Base-by-base conservation (phyloP, 2,329 filamentous ascomycete species). In the Fusarium hainanense region DNA sequence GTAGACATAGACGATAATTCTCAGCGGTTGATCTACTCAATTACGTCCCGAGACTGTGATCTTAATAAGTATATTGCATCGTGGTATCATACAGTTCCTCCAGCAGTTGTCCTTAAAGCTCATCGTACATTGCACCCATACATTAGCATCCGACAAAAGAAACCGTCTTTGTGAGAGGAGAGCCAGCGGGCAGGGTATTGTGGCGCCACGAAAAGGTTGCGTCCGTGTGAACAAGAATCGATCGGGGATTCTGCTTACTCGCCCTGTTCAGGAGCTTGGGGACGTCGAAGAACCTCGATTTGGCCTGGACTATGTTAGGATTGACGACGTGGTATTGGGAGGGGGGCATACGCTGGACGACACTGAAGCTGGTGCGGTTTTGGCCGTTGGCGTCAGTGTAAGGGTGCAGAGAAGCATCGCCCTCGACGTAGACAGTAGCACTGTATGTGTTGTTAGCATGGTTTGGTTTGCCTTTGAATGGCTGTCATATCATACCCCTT, bases 381-480 rank as follows among this genome's bases (percentile, higher is more conserved):
- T 90, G 90, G 78, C 93, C 93, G 48, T 96, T 92, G 60, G 83
- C 78, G 73, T 92, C 90, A 72, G 91, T 87, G 78, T 89, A 95
- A 46, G 80, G 83, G 73, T 82, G 85, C 82, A 95, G 89, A 71
- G 82, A 83, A 66, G 91, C 92, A 66, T 98, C 93, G 46, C 92
- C 94, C 80, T 98, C 95, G 51, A 98, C 84, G 76, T 89, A 93
- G 68, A 99, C 85, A 52, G 93, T 84, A 16, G 93, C 87, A 65
- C 94, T 97, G 74, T 40, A 54, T 52, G 56, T 60, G 10, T 58
- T 54, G 66, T 74, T 41, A 72, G 63, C 43, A 66, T 30, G 13
- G 27, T 28, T 16, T 25, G 27, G 28, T 28, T 16, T 25, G 27
- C n/a, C 18, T 27, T 21, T 65, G 7, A 32, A 47, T 21, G 44